Evolutionary conservation across 2,329 filamentous ascomycete species (phyloP), one percentile per base, ranked within the genome.

Genomic region (Trichoderma atrobrunneum): DNA sequence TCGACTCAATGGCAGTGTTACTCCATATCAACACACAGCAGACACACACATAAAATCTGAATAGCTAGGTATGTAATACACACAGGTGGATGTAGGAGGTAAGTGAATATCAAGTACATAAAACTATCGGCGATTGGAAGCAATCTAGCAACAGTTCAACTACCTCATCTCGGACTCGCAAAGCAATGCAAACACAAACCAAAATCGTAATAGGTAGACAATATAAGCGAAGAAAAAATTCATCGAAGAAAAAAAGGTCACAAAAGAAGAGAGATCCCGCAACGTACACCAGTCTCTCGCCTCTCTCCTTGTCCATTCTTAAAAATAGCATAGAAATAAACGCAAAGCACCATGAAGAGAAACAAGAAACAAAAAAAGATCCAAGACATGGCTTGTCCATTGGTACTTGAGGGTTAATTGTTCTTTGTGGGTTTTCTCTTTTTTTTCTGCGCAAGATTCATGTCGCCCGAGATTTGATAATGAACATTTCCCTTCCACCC

Each of bases 401-500:
- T 24, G 18, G n/a, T 39, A 21, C 30, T 61, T 30, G 12, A 61
- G 32, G 54, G n/a, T 21, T 61, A 6, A 24, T 61, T 36, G 18
- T 61, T 66, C 18, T 39, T 67, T 39, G 18, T 64, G 36, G 36
- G 36, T 69, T 26, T n/a, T 43, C 26, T 60, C 16, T 11, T 48
- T 16, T 26, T 30, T 48, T 28, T 28, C 43, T 48, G 60, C 57
- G 56, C 28, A 51, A 61, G 54, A 30, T 11, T 69, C 66, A 54
- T 61, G 34, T 28, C 66, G 57, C 66, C 36, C 39, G 28, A 54
- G 43, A 51, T 69, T n/a, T 68, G 64, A 61, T 68, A 24, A 69
- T 61, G 56, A 61, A 54, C 39, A 69, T 71, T 51, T 63, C 69
- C 28, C 32, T 65, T 60, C 61, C 69, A 26, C 51, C 69, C 43